Percentiles rank a stretch among this genome's conserved stretches.
phyloP scores from a whole-genome alignment of 495 filamentous ascomycete genomes.

The Aspergillus sparsus region DNA sequence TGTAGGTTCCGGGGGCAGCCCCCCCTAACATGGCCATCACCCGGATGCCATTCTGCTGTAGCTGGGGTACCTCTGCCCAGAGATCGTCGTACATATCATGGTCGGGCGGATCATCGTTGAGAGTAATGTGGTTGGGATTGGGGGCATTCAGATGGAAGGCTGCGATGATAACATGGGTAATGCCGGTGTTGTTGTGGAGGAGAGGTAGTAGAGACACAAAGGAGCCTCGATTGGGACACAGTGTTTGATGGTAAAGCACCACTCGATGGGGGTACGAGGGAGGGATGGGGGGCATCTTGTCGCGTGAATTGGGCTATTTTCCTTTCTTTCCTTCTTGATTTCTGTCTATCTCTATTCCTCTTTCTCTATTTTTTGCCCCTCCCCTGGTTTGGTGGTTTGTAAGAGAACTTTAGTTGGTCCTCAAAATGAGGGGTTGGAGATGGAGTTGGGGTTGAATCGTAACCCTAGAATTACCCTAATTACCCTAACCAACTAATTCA shows the following conservation, averaged over 20 bases:
- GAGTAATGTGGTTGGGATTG: conserved; percentile 57
- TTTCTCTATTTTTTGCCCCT: too few species aligned
- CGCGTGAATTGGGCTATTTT: neutral
- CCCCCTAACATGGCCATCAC: conserved; percentile 84
- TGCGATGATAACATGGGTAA: conserved; percentile 76
- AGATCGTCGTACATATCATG: conserved; percentile 57
- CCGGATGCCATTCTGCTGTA: conserved; percentile 66
- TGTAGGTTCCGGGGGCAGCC: conserved; percentile 69
- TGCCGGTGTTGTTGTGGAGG: conserved; percentile 55
- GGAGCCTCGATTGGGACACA: conserved; percentile 51
- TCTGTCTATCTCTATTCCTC: neutral
- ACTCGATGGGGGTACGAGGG: conserved; percentile 43
- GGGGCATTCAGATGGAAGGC: conserved; percentile 75
- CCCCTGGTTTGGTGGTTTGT: too few species aligned
- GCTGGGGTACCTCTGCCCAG: conserved; percentile 68
- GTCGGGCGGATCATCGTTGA: conserved; percentile 72
- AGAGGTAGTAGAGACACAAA: conserved; percentile 73
- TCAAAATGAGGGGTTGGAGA: neutral
- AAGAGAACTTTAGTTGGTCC: neutral
- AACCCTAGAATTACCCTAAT: neutral
- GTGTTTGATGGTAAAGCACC: conserved; percentile 75
- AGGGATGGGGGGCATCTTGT: conserved; percentile 37
- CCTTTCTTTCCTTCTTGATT: neutral
- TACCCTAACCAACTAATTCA: neutral
- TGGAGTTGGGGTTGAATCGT: conserved; percentile 1